Evolutionary conservation across 2,329 filamentous ascomycete genomes (phyloP).

Genomic region (Pezicula rhizophila): DNA sequence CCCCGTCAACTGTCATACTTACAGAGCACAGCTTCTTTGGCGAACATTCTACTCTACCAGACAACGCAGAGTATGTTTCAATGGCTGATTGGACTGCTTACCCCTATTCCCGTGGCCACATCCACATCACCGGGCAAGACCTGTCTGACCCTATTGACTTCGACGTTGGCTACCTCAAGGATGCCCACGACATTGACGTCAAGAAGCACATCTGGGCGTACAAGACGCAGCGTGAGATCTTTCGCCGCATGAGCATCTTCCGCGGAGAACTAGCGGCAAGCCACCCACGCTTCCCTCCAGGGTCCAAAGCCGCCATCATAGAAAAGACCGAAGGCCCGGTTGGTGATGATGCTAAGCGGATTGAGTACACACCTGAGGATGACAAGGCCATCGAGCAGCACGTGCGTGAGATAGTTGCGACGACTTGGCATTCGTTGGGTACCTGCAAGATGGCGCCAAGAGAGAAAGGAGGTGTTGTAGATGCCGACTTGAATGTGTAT

Average conservation of each 20-base stretch:
- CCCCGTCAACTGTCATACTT: background rate
- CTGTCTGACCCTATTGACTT: constrained; percentile 42
- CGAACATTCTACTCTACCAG: constrained; percentile 32
- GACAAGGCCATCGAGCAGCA: constrained; percentile 32
- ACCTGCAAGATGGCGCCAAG: constrained; percentile 31
- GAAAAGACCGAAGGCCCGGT: background rate
- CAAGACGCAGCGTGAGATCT: constrained; percentile 55
- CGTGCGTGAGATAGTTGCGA: constrained; percentile 29
- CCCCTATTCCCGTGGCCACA: constrained; percentile 51
- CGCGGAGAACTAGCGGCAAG: constrained; percentile 34
- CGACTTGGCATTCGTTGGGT: constrained; percentile 31
- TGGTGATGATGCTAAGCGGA: constrained; percentile 25
- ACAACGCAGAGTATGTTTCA: constrained; percentile 41
- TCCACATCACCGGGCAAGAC: constrained; percentile 45
- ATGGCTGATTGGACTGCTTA: constrained; percentile 47
- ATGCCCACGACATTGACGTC: constrained; percentile 41
- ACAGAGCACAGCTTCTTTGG: constrained; percentile 32
- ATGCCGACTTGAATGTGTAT: constrained; percentile 28
- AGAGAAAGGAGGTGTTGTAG: constrained; percentile 29
- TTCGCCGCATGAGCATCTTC: constrained; percentile 46
- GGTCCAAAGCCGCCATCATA: constrained; percentile 31
- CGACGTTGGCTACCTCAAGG: constrained; percentile 47
- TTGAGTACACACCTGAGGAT: constrained; percentile 23
- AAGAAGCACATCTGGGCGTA: constrained; percentile 54
- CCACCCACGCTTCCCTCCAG: constrained; percentile 36